Evolutionary conservation across 768 basidiomycete genomes (phyloP).

Genomic region (Termitomyces sp.): DNA sequence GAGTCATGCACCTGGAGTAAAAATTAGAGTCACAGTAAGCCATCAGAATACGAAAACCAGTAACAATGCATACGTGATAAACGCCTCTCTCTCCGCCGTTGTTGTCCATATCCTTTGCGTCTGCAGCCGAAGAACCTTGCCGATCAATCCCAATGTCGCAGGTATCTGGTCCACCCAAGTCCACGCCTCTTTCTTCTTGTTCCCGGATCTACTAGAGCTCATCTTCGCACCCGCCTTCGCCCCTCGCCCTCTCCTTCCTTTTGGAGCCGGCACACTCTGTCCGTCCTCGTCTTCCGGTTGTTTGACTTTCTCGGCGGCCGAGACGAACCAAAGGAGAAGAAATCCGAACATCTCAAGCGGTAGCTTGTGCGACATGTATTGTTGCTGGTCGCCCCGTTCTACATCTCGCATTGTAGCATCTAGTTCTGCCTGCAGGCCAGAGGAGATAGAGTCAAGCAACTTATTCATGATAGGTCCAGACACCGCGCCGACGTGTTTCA

Average conservation of each 20-base stretch:
- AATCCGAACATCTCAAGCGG: slow-evolving; percentile 92
- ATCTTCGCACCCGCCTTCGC: slow-evolving; percentile 41
- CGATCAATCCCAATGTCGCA: slow-evolving; percentile 58
- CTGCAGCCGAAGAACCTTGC: slow-evolving; percentile 59
- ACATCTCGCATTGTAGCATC: slow-evolving; percentile 68
- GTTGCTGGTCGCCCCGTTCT: slow-evolving; percentile 61
- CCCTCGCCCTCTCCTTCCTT: slow-evolving; percentile 52
- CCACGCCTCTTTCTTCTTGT: slow-evolving; percentile 51
- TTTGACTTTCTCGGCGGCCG: slow-evolving; percentile 73
- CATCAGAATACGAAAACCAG: neutral
- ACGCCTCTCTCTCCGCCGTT: slow-evolving; percentile 77
- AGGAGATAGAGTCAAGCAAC: slow-evolving; percentile 80
- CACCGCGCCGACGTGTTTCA: slow-evolving; percentile 68
- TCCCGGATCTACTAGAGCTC: slow-evolving; percentile 29
- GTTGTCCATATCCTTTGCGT: slow-evolving; percentile 88
- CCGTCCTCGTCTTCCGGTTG: slow-evolving; percentile 37
- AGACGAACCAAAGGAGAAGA: slow-evolving; percentile 86
- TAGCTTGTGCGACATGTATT: slow-evolving; percentile 54
- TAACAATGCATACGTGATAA: slow-evolving; percentile 60
- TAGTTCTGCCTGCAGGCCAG: slow-evolving; percentile 66
- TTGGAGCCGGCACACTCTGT: slow-evolving; percentile 31
- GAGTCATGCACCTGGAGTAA: slow-evolving; percentile 69
- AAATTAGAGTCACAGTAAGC: slow-evolving; percentile 1
- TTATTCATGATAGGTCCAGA: slow-evolving; percentile 71
- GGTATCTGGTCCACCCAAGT: slow-evolving; percentile 79